Base-by-base conservation (phyloP, 805 yeast species). In the Candida pseudoglaebosa region DNA sequence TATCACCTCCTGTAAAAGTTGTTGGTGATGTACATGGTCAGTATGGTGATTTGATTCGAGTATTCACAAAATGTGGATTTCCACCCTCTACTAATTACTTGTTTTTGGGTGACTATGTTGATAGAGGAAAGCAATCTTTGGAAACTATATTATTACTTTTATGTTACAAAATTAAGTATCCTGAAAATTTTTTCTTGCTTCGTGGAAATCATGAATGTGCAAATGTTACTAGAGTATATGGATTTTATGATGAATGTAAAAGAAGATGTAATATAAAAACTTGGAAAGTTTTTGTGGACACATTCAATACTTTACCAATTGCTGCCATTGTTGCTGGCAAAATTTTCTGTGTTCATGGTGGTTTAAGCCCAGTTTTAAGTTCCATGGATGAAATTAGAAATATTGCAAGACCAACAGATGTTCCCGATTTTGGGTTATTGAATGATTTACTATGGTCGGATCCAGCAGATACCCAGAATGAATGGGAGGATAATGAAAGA, bases 201-300 rank as follows among this genome's bases (percentile, higher is more conserved):
- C 71, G 99, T 50, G 99, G 99, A 15, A 93, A 93, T 62, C 99
- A 93, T 65, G 99, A 93, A 67, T 87, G 96, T 62, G 97, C 99
- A 15, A 88, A 87, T 55, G 95, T 93, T 40, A 91, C 98, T 1
- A 78, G 96, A 47, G 96, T 93, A 22, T 93, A 93, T 62, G 99
- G 99, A 2, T 93, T 93, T 56, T 93, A 89, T 59, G 99, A 93
- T 64, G 99, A 93, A 65, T 93, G 99, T 70, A 93, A 93, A 60
- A 78, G 99, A 53, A 74, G 99, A 44, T 80, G 95, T 53, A 86
- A 84, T 54, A 78, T 90, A 52, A 93, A 91, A 58, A 84, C 90
- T 1, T 93, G 99, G 99, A 89, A 90, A 58, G 65, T 78, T 20
- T 93, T 93, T 55, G 79, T 93, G 49, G 99, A 93, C 66, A 89